Conservation (phyloP, 2,329 filamentous ascomycete species). For the Xylariales sp. region DNA sequence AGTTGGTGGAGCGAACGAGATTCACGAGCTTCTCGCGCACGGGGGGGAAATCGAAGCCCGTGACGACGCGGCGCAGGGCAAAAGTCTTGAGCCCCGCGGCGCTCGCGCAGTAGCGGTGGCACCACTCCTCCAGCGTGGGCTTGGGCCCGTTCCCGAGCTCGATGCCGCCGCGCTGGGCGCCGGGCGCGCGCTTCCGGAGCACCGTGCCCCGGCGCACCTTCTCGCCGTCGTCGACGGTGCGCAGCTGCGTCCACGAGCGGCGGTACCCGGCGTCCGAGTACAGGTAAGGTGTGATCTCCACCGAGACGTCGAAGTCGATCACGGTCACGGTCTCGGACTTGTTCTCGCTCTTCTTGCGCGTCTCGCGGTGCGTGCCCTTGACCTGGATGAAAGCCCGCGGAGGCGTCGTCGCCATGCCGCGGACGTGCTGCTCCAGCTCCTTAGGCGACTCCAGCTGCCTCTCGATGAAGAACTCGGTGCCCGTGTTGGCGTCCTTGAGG, state of each 20-base stretch:
- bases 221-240: constrained; percentile 52
- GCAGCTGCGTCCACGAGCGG: constrained; percentile 38
- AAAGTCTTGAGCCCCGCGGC: constrained; percentile 54
- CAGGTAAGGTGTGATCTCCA: constrained; percentile 57
- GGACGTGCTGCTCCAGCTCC: constrained; percentile 39
- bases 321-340: constrained; percentile 42
- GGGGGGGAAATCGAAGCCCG: constrained; percentile 55
- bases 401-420: constrained; percentile 38
- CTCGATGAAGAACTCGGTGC: constrained; percentile 39
- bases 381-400: constrained; percentile 50
- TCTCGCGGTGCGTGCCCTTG: constrained; percentile 48
- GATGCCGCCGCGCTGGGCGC: constrained; percentile 35
- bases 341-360: constrained; percentile 32
- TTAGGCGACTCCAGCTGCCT: constrained; percentile 39
- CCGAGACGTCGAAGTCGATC: constrained; percentile 54
- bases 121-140: constrained; percentile 56
- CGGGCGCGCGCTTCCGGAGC: constrained; percentile 32
- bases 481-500: constrained; percentile 24
- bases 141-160: constrained; percentile 34
- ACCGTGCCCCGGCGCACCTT: constrained; percentile 63
- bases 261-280: constrained; percentile 37
- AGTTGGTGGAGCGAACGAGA: constrained; percentile 62
- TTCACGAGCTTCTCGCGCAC: constrained; percentile 47
- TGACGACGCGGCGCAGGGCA: constrained; percentile 44
- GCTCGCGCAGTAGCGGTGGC: constrained; percentile 60